Percentiles rank a stretch among this genome's conserved stretches.
phyloP scores from a whole-genome alignment of 176 grass and related monocot genomes.

The Miscanthus lutarioriparius region DNA sequence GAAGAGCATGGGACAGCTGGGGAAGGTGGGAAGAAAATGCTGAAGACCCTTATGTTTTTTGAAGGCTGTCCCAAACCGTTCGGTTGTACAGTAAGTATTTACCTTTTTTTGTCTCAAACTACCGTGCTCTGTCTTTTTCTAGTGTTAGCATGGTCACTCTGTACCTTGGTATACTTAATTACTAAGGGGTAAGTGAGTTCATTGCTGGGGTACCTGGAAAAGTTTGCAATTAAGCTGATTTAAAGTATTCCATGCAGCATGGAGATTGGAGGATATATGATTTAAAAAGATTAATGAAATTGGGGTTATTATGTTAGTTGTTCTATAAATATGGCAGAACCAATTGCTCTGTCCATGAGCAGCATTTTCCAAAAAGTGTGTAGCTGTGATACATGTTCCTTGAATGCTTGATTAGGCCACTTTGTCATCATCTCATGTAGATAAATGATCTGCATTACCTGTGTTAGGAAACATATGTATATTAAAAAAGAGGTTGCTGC shows the following conservation, averaged over 20 bases:
- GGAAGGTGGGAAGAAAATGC: conserved; percentile 70
- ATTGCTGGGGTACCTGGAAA: not conserved
- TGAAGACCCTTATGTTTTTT: conserved; percentile 99
- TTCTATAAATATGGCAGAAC: not conserved
- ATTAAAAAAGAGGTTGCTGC: not conserved
- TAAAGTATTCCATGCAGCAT: not conserved
- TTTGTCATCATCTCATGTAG: not conserved
- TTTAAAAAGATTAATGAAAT: not conserved
- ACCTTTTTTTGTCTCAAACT: conserved; percentile 25
- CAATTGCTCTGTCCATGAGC: conserved; percentile 1
- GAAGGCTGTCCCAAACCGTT: conserved; percentile 93
- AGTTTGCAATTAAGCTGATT: not conserved
- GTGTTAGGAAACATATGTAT: not conserved
- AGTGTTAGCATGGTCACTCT: not conserved
- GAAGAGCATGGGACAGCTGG: conserved; percentile 87
- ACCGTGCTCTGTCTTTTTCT: not conserved
- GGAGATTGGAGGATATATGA: not conserved
- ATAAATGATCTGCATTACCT: not conserved
- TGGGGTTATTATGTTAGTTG: not conserved
- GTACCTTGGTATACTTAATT: not conserved
- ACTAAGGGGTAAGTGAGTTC: not conserved
- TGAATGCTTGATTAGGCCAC: not conserved
- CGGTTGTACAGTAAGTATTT: conserved; percentile 92
- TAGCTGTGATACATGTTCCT: not conserved
- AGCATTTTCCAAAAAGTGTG: not conserved